These are phyloP conservation scores for Penicillium sp. DNA, from an alignment of 2,329 filamentous ascomycete genomes.

Conservation along the genomic window DNA sequence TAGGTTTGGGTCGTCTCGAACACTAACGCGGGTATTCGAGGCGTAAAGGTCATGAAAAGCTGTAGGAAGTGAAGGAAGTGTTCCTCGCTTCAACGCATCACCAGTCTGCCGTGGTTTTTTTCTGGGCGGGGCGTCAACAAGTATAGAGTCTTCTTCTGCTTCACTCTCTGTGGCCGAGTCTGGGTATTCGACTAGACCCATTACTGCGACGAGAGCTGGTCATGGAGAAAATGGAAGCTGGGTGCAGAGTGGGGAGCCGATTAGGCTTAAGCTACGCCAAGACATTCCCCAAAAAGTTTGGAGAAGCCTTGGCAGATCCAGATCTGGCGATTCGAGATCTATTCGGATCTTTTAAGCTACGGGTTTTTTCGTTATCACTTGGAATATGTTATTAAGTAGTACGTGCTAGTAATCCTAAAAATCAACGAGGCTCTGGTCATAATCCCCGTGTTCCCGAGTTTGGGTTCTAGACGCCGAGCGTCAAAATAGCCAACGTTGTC, in stretches of 20 bases:
- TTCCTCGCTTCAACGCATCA: not conserved
- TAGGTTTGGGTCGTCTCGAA: conserved; percentile 74
- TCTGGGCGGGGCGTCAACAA: conserved; percentile 12
- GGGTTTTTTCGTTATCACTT: too few species aligned
- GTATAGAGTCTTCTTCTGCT: conserved; percentile 7
- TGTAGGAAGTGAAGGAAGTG: conserved; percentile 69
- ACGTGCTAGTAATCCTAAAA: too few species aligned
- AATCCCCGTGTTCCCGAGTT: not conserved
- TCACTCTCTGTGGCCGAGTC: conserved; percentile 39
- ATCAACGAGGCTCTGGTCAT: too few species aligned
- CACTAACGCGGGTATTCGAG: conserved; percentile 70
- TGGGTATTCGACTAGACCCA: conserved; percentile 66
- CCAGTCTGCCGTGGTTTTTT: conserved; percentile 22
- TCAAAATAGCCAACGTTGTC: not conserved
- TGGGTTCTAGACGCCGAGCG: not conserved
- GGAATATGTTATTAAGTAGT: too few species aligned
- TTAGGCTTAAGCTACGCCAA: conserved; percentile 7
- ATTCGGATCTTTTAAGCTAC: too few species aligned
- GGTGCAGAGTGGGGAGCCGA: conserved; percentile 11
- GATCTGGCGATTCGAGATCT: not conserved
- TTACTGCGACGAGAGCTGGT: conserved; percentile 27
- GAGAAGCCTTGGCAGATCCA: not conserved
- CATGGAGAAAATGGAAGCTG: conserved; percentile 9
- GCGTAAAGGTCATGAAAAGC: conserved; percentile 89
- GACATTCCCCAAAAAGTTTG: not conserved